These are phyloP conservation scores for Vitis rotundifolia DNA, from an alignment of 164 flowering plant species.

Conservation along the genomic window DNA sequence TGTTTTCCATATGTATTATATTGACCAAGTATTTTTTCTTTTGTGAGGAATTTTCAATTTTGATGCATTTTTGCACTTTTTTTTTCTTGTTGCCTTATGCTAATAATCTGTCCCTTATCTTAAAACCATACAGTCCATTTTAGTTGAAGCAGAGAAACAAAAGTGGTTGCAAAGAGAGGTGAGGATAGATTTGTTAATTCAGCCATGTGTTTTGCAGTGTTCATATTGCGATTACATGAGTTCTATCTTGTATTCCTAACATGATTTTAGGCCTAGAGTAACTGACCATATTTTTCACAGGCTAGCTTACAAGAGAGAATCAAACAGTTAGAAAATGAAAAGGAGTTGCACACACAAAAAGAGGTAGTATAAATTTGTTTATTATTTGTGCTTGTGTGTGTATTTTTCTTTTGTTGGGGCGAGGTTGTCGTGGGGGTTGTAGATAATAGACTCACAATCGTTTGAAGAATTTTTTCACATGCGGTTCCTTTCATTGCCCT, in stretches of 20 bases:
- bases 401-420: too few relatives aligned
- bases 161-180: slow-evolving; percentile 46
- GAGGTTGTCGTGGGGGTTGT: too few relatives aligned
- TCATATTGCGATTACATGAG: neutral
- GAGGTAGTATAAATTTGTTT: slow-evolving; percentile 22
- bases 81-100: neutral
- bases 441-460: too few relatives aligned
- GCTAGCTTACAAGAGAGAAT: slow-evolving; percentile 33
- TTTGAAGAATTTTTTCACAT: too few relatives aligned
- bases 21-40: too few relatives aligned
- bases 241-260: too few relatives aligned
- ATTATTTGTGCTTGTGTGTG: too few relatives aligned
- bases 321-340: slow-evolving; percentile 29
- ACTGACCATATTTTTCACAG: slow-evolving; percentile 17
- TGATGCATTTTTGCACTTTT: neutral
- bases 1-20: too few relatives aligned
- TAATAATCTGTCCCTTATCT: neutral
- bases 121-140: slow-evolving; percentile 15
- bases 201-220: neutral
- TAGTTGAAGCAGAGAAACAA: slow-evolving; percentile 35
- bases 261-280: neutral
- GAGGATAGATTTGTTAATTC: neutral
- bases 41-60: too few relatives aligned
- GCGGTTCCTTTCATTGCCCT: too few relatives aligned
- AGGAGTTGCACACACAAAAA: slow-evolving; percentile 29